Conservation (phyloP, 2,329 filamentous ascomycete species). For the Fusarium falciforme region DNA sequence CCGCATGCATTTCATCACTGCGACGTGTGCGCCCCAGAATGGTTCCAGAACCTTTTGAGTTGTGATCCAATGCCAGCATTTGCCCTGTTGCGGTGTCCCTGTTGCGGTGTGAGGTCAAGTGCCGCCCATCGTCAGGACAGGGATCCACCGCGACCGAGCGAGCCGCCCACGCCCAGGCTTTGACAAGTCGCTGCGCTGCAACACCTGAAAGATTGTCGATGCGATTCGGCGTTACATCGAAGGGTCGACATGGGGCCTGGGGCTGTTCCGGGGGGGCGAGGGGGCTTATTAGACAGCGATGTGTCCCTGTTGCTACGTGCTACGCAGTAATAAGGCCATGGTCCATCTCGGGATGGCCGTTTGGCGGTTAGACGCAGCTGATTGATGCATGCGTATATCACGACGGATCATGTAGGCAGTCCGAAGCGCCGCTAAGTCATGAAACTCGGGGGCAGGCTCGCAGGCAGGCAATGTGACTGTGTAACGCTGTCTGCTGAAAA, state of each 20-base stretch:
- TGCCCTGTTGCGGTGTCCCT: not conserved
- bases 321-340: not conserved
- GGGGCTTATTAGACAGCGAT: not conserved
- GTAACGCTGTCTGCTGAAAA: conserved; percentile 3
- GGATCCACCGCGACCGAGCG: not conserved
- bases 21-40: not conserved
- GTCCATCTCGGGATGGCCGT: conserved; percentile 10
- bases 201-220: conserved; percentile 38
- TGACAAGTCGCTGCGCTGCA: conserved; percentile 25
- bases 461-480: not conserved
- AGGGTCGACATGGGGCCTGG: conserved; percentile 11
- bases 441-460: conserved; percentile 10
- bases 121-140: conserved; percentile 6
- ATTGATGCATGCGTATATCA: not conserved
- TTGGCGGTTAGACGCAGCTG: not conserved
- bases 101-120: not conserved
- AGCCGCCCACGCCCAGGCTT: not conserved
- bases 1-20: not conserved
- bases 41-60: conserved; percentile 2
- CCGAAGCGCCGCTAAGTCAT: conserved; percentile 15
- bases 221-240: conserved; percentile 41
- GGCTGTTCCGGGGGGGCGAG: conserved; percentile 4
- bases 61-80: not conserved
- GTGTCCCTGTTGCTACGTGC: not conserved
- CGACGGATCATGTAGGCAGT: not conserved